Conservation (phyloP, 2,329 filamentous ascomycete genomes). For the Pleurostoma richardsiae region DNA sequence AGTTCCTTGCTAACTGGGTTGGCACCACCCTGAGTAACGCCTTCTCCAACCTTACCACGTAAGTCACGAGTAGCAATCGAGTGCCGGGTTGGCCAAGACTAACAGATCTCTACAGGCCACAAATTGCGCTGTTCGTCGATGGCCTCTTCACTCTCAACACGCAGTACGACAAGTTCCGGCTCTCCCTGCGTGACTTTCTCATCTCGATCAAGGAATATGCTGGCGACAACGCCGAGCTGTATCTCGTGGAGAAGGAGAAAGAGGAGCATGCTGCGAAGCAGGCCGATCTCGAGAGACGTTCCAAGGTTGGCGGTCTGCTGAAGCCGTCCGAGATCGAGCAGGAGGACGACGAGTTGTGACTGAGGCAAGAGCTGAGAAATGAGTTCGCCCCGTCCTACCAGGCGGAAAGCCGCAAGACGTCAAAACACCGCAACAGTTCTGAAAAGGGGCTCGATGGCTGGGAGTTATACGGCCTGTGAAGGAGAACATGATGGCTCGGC, state of each 20-base stretch:
- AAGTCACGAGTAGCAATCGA: conserved; percentile 32
- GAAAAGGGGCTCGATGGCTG: conserved; percentile 22
- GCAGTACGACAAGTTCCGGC: conserved; percentile 90
- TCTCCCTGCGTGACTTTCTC: conserved; percentile 92
- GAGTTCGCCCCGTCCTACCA: conserved; percentile 46
- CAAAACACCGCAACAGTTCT: conserved; percentile 4
- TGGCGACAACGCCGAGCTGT: conserved; percentile 91
- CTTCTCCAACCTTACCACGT: conserved; percentile 90
- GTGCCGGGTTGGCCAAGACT: neutral
- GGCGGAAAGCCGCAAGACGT: conserved; percentile 18
- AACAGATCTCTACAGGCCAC: conserved; percentile 46
- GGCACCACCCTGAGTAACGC: conserved; percentile 79
- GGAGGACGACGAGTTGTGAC: conserved; percentile 86
- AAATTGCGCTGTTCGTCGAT: conserved; percentile 88
- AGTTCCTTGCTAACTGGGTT: conserved; percentile 87
- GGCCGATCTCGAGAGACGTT: conserved; percentile 83
- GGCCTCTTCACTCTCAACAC: conserved; percentile 84
- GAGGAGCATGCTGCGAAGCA: conserved; percentile 80
- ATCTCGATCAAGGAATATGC: conserved; percentile 96
- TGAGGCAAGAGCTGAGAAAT: conserved; percentile 60
- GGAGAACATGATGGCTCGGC: conserved; percentile 8
- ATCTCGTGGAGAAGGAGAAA: conserved; percentile 90
- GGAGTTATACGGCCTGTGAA: conserved; percentile 29
- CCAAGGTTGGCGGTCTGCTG: conserved; percentile 91
- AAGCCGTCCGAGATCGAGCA: conserved; percentile 96